phyloP scores from a whole-genome alignment of 2,329 filamentous ascomycete genomes.

The Neofusicoccum laricinum region DNA sequence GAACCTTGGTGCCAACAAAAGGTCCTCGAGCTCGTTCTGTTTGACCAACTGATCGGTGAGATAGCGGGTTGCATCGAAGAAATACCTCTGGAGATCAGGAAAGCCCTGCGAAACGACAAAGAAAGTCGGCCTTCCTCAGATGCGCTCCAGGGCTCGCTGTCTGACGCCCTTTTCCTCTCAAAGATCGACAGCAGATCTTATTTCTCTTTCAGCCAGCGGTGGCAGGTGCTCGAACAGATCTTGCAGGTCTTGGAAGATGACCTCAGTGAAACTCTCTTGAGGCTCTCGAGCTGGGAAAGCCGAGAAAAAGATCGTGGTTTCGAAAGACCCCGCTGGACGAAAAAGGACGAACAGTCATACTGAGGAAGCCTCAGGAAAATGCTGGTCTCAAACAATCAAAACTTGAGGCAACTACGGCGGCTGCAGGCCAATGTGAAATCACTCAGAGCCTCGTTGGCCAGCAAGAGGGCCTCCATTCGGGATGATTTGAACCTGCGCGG shows the following conservation, averaged over 20 bases:
- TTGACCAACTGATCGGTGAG: constrained; percentile 22
- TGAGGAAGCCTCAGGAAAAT: constrained; percentile 21
- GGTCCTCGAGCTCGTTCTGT: constrained; percentile 28
- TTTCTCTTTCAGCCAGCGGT: constrained; percentile 14
- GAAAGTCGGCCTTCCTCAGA: background rate
- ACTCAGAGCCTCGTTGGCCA: constrained; percentile 19
- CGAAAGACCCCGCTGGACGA: constrained; percentile 32
- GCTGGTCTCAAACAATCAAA: constrained; percentile 2
- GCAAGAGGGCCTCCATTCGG: constrained; percentile 20
- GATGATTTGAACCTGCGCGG: constrained; percentile 21
- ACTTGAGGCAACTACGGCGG: background rate
- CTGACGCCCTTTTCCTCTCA: constrained; percentile 13
- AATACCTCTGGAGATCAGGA: background rate
- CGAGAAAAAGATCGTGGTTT: constrained; percentile 26
- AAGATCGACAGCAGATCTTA: background rate
- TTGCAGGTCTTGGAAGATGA: constrained; percentile 22
- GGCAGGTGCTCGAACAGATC: constrained; percentile 20
- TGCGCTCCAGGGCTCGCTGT: background rate
- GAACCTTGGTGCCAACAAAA: constrained; percentile 27
- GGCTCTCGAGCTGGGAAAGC: constrained; percentile 24
- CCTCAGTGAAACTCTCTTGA: constrained; percentile 19
- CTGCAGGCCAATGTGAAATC: constrained; percentile 17
- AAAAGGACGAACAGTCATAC: constrained; percentile 31
- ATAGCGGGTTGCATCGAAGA: background rate
- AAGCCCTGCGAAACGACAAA: background rate